phyloP scores from a whole-genome alignment of 768 basidiomycete genomes.

The Harrya chromipes region DNA sequence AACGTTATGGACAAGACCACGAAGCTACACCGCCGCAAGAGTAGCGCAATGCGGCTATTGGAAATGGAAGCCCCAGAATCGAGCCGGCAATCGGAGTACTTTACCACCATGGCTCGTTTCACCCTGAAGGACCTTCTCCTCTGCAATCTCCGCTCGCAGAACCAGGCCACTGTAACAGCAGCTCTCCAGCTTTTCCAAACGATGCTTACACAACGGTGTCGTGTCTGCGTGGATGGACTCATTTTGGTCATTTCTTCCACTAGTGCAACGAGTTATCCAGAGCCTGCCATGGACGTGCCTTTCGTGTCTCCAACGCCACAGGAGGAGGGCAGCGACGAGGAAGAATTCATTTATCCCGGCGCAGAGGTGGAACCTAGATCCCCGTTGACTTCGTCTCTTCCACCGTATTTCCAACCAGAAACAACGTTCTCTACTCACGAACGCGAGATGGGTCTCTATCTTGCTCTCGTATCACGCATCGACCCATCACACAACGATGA shows the following conservation, averaged over 20 bases:
- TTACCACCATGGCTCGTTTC: slow-evolving; percentile 84
- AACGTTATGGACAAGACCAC: slow-evolving; percentile 36
- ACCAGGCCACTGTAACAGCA: slow-evolving; percentile 63
- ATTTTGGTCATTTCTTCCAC: slow-evolving; percentile 68
- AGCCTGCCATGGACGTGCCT: slow-evolving; percentile 43
- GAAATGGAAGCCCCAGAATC: slow-evolving; percentile 80
- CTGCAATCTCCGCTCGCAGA: slow-evolving; percentile 70
- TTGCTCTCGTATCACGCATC: slow-evolving; percentile 72
- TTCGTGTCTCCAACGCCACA: slow-evolving; percentile 19
- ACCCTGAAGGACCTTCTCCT: slow-evolving; percentile 87
- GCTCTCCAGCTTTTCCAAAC: slow-evolving; percentile 81
- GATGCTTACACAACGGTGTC: slow-evolving; percentile 68
- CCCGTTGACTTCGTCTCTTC: slow-evolving; percentile 20
- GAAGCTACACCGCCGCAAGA: slow-evolving; percentile 64
- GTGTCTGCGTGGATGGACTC: slow-evolving; percentile 60
- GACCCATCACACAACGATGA: slow-evolving; percentile 68
- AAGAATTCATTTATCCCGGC: slow-evolving; percentile 44
- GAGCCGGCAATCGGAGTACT: slow-evolving; percentile 71
- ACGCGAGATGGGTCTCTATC: slow-evolving; percentile 79
- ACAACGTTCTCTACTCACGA: slow-evolving; percentile 80
- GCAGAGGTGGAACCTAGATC: slow-evolving; percentile 19
- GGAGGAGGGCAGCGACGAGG: slow-evolving; percentile 50
- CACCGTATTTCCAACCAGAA: slow-evolving; percentile 58
- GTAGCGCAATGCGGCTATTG: slow-evolving; percentile 87
- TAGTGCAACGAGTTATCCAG: slow-evolving; percentile 70